Percentiles rank a stretch among this genome's conserved stretches.
Evolutionary conservation across 441 rosid genomes (phyloP).

Genomic region (Viola pubescens): DNA sequence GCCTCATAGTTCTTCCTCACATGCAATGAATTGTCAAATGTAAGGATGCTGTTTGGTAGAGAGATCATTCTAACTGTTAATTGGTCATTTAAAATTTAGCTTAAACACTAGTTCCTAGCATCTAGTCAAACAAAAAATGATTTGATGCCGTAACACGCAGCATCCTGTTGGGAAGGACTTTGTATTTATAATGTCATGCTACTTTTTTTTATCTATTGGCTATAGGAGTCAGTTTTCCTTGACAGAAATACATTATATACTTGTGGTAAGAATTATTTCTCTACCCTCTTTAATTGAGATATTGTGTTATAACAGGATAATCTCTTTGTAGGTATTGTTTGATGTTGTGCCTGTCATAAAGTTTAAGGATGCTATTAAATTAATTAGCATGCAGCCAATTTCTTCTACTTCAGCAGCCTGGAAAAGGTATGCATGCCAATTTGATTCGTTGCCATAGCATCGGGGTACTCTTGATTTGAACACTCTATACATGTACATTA

Average conservation of each 20-base stretch:
- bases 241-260: background rate
- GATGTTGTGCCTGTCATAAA: conserved; percentile 91
- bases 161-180: background rate
- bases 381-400: conserved; percentile 90
- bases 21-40: background rate
- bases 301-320: conserved; percentile 17
- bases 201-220: background rate
- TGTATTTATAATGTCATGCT: background rate
- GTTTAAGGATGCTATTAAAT: conserved; percentile 83
- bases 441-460: background rate
- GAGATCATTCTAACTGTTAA: background rate
- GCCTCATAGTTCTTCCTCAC: background rate
- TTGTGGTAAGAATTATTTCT: background rate
- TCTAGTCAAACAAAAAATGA: background rate
- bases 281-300: conserved; percentile 2
- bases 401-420: conserved; percentile 67
- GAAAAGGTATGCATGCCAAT: conserved; percentile 53
- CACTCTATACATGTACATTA: no score
- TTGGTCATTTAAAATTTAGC: background rate
- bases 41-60: background rate
- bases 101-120: background rate
- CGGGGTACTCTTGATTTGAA: no score
- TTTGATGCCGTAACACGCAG: background rate
- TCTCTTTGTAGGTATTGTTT: conserved; percentile 66
- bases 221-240: background rate